phyloP scores from a whole-genome alignment of 2,329 filamentous ascomycete species.

The Coniochaeta prunicola region DNA sequence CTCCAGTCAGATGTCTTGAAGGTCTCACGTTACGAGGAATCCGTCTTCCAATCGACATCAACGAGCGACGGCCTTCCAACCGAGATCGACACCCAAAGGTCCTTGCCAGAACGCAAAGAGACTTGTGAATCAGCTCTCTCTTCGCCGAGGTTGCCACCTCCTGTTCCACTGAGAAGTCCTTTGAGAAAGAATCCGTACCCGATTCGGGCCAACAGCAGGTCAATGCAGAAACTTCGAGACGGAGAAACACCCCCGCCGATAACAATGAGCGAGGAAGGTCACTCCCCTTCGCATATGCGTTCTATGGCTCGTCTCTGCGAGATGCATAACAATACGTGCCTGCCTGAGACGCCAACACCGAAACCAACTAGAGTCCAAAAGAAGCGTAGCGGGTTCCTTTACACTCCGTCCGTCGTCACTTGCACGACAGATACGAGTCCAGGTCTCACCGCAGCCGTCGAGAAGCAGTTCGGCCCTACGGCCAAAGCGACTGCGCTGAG shows the following conservation, averaged over 20 bases:
- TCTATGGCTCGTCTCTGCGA: background rate
- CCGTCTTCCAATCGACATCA: slow-evolving; percentile 9
- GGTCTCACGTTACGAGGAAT: slow-evolving; percentile 1
- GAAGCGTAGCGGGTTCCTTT: slow-evolving; percentile 1
- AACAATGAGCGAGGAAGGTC: background rate
- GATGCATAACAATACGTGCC: background rate
- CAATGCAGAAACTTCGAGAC: background rate
- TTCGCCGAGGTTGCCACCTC: slow-evolving; percentile 6
- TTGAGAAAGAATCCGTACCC: slow-evolving; percentile 10
- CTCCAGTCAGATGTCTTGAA: slow-evolving; percentile 17
- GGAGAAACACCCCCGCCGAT: background rate
- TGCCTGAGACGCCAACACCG: background rate
- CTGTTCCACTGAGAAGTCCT: slow-evolving; percentile 14
- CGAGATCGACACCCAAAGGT: slow-evolving; percentile 7
- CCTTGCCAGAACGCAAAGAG: slow-evolving; percentile 1
- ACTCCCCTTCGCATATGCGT: background rate
- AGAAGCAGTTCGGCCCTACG: slow-evolving; percentile 21
- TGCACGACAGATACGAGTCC: slow-evolving; percentile 19
- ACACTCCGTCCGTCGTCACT: slow-evolving; percentile 6
- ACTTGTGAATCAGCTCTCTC: slow-evolving; percentile 6
- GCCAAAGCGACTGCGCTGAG: background rate
- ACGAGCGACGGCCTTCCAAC: slow-evolving; percentile 3
- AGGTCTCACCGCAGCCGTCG: slow-evolving; percentile 15
- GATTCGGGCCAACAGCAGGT: slow-evolving; percentile 3
- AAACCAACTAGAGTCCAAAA: background rate